Base-by-base conservation (phyloP, 805 yeast species). In the Starmerella sp. region DNA sequence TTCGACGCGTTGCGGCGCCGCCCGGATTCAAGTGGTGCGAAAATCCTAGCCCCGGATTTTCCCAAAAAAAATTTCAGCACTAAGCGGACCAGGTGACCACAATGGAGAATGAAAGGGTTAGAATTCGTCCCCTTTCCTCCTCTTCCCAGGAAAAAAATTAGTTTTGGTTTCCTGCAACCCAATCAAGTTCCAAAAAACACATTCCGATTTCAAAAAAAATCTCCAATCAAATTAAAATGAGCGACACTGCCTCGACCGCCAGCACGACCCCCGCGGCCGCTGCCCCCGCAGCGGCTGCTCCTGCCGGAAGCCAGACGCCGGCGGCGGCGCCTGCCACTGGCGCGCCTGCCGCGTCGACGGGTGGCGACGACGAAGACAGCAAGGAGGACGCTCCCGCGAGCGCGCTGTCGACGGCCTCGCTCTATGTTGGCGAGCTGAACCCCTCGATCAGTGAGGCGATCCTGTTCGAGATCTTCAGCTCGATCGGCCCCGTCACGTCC, bases 361-460 rank as follows among this genome's bases (percentile, higher is more conserved):
- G 60, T 30, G 63, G 60, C 38, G 65, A 59, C 49, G 67, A 67
- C 37, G 54, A 56, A 46, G 65, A 67, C 53, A 63, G 60, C 52
- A 51, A 51, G 37, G 60, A 61, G 57, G 65, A 60, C 55, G 66
- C 63, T 50, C 39, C 49, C 13, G 34, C 49, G 14, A 60, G 67
- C 53, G 63, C 63, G 51, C 61, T 53, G 53, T 66, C 73, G 54
- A 46, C 49, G 29, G 93, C 93, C 61, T 88, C 97, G 48, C 82
- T 93, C 66, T 93, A 93, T 75, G 97, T 93, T 69, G 97, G 98
- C 69, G 98, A 93, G 76, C 82, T 93, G 67, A 95, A 87, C 73
- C 86, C 90, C 61, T 72, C 85, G 47, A 95, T 93, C 65, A 86
- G 88, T 65, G 98, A 93, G 79, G 95, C 97, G 59, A 78, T 84